Conservation (phyloP, 2,329 filamentous ascomycete species). For the Colletotrichum sp. region DNA sequence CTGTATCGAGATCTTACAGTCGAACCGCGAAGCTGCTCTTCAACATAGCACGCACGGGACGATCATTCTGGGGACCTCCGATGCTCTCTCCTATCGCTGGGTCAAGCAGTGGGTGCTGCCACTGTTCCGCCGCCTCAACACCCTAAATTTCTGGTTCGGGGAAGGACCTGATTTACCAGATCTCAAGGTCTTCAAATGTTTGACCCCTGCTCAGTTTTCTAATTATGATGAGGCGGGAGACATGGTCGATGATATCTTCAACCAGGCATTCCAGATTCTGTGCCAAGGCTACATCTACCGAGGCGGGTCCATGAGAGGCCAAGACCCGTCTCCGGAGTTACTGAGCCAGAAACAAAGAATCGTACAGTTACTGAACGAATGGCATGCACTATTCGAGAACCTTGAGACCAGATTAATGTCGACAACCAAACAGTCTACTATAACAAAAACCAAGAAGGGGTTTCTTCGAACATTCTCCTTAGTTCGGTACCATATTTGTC, state of each 20-base stretch:
- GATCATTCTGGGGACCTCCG: not conserved
- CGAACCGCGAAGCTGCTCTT: slow-evolving; percentile 46
- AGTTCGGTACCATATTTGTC: not conserved
- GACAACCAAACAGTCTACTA: not conserved
- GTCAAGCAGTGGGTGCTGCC: slow-evolving; percentile 5
- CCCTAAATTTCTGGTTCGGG: not conserved
- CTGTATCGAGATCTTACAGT: slow-evolving; percentile 58
- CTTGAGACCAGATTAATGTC: not conserved
- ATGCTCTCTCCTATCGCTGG: not conserved
- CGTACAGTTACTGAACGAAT: not conserved
- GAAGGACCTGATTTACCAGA: slow-evolving; percentile 11
- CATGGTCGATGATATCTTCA: slow-evolving; percentile 31
- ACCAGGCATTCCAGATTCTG: slow-evolving; percentile 32
- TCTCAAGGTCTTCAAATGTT: not conserved
- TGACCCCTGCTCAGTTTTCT: not conserved
- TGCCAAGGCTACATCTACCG: slow-evolving; percentile 31
- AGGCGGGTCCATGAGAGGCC: not conserved
- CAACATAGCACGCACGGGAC: slow-evolving; percentile 27
- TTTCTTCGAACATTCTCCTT: not conserved
- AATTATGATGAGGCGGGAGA: slow-evolving; percentile 31
- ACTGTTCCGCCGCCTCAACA: not conserved
- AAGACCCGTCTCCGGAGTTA: slow-evolving; percentile 19
- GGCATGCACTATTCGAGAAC: slow-evolving; percentile 25
- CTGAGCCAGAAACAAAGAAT: not conserved
- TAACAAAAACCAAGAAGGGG: not conserved